Evolutionary conservation across 2,329 filamentous ascomycete genomes (phyloP).

Genomic region (Colletotrichum sp.): DNA sequence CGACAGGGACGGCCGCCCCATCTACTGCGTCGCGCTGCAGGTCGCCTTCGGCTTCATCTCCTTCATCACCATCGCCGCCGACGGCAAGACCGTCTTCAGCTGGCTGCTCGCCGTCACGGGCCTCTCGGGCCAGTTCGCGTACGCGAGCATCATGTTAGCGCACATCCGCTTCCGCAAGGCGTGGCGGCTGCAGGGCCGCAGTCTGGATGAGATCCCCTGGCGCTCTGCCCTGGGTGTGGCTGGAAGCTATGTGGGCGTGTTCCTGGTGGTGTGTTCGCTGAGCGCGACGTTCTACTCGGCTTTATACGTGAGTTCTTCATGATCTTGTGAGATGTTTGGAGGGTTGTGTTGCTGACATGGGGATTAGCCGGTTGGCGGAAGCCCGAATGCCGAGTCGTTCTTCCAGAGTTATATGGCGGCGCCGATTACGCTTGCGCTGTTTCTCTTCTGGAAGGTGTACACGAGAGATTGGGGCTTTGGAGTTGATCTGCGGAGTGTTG

Average conservation of each 20-base stretch:
- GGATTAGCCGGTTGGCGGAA: conserved; percentile 38
- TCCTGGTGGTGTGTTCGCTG: conserved; percentile 77
- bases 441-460: background rate
- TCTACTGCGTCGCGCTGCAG: conserved; percentile 67
- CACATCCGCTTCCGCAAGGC: conserved; percentile 89
- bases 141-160: background rate
- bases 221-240: conserved; percentile 75
- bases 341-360: conserved; percentile 43
- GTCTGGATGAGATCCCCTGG: conserved; percentile 79
- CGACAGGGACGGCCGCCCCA: conserved; percentile 72
- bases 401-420: conserved; percentile 75
- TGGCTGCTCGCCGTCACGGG: conserved; percentile 73
- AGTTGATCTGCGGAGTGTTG: background rate
- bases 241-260: conserved; percentile 82
- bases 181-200: conserved; percentile 72
- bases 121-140: conserved; percentile 55
- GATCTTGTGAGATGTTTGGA: conserved; percentile 67
- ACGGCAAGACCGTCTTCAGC: conserved; percentile 35
- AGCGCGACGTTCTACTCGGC: conserved; percentile 74
- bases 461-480: background rate
- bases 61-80: conserved; percentile 66
- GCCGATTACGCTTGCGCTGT: conserved; percentile 55
- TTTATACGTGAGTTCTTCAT: conserved; percentile 61
- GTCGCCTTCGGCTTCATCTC: conserved; percentile 69
- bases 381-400: conserved; percentile 64